Conservation (phyloP, 257 asterid genomes). For the Solanum microdontum region DNA sequence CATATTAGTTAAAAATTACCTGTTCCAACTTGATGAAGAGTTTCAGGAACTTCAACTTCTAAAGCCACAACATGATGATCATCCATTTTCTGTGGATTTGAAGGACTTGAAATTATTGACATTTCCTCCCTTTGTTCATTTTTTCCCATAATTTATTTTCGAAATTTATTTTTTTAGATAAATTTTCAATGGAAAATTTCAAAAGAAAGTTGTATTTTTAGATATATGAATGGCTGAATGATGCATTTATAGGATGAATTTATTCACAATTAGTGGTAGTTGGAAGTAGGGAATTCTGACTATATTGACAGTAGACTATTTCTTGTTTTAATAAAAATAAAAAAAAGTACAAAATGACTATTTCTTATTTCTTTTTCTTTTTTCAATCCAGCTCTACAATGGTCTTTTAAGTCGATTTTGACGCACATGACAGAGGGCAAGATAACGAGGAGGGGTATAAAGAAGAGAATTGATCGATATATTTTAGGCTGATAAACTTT, state of each 20-base stretch:
- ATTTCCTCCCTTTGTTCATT: not conserved
- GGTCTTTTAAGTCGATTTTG: not conserved
- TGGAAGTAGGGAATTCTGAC: not conserved
- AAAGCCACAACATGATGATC: not conserved
- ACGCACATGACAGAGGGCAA: not conserved
- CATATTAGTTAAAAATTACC: not conserved
- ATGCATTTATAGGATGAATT: not conserved
- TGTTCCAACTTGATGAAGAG: not conserved
- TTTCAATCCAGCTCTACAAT: not conserved
- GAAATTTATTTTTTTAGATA: not conserved
- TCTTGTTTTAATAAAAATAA: not conserved
- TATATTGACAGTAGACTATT: not conserved
- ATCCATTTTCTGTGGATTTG: not conserved
- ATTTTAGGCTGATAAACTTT: too few relatives aligned
- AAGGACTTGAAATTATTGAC: not conserved
- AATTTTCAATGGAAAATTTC: not conserved
- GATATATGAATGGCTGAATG: not conserved
- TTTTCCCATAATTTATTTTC: not conserved
- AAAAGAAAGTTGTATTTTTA: not conserved
- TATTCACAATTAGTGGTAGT: not conserved
- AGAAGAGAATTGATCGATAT: not conserved
- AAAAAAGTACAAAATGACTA: not conserved
- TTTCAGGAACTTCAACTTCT: not conserved
- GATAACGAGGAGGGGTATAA: too few relatives aligned
- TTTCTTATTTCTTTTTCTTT: not conserved